Conservation (phyloP, 305 asterid genomes). For the Coffea humblotiana region DNA sequence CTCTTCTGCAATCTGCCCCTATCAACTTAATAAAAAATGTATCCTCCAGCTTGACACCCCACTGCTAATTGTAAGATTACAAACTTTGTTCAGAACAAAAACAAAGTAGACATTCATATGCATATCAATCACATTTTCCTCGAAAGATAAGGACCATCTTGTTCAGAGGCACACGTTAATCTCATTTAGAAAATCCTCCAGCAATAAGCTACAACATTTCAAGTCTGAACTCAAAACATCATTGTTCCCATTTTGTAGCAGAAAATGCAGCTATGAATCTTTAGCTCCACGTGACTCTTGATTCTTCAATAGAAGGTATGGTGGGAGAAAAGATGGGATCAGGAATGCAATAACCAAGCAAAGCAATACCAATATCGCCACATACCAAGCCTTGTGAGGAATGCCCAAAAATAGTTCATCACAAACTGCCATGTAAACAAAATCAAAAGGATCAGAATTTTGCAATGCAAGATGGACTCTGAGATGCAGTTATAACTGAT, state of each 20-base stretch:
- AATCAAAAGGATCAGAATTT: conserved; percentile 20
- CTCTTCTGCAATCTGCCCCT: not conserved
- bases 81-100: not conserved
- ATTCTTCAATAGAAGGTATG: conserved; percentile 52
- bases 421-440: conserved; percentile 60
- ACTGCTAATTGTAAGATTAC: not conserved
- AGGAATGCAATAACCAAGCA: conserved; percentile 63
- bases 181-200: not conserved
- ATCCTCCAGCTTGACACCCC: not conserved
- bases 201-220: not conserved
- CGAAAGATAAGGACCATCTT: not conserved
- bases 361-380: conserved; percentile 49
- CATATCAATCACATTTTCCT: not conserved
- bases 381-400: conserved; percentile 75
- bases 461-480: not conserved
- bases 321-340: conserved; percentile 68
- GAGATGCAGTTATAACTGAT: not conserved
- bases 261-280: conserved; percentile 36
- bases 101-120: not conserved
- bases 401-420: conserved; percentile 83
- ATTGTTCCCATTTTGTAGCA: not conserved
- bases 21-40: not conserved
- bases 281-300: conserved; percentile 38
- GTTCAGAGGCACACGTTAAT: not conserved
- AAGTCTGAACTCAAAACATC: not conserved